These are phyloP conservation scores for Rubia tinctorum DNA, from an alignment of 305 asterid genomes.

Conservation along the genomic window DNA sequence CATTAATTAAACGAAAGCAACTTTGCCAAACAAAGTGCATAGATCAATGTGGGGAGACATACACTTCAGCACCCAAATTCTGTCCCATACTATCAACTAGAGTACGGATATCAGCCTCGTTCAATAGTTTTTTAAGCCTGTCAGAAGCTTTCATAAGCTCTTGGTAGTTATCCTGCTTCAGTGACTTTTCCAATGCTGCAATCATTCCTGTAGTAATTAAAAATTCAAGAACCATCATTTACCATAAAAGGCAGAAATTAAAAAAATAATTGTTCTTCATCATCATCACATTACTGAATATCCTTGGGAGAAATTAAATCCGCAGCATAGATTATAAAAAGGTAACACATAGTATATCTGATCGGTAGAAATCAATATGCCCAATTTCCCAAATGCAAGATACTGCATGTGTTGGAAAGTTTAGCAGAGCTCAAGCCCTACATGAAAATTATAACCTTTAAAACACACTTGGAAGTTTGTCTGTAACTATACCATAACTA, in stretches of 20 bases:
- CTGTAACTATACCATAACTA: not conserved
- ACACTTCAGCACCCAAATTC: constrained; percentile 62
- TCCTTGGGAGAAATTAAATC: not conserved
- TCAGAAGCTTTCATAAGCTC: constrained; percentile 69
- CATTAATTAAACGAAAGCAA: constrained; percentile 24
- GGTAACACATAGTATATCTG: not conserved
- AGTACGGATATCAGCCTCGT: constrained; percentile 64
- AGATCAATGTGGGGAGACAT: constrained; percentile 27
- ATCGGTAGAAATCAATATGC: not conserved
- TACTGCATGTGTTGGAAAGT: not conserved
- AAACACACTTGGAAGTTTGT: not conserved
- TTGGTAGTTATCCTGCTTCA: constrained; percentile 36
- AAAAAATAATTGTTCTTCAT: not conserved
- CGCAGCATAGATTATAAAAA: not conserved
- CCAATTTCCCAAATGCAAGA: not conserved
- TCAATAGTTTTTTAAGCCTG: constrained; percentile 58
- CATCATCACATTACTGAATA: not conserved
- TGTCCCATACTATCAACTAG: constrained; percentile 43
- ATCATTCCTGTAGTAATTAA: constrained; percentile 53
- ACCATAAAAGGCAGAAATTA: not conserved
- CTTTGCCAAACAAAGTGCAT: constrained; percentile 16
- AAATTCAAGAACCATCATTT: constrained; percentile 11
- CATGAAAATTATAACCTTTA: not conserved
- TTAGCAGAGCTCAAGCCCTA: not conserved
- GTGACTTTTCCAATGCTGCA: constrained; percentile 50